Evolutionary conservation across 139 green algal genomes (phyloP).

Genomic region (Dunaliella sp.): DNA sequence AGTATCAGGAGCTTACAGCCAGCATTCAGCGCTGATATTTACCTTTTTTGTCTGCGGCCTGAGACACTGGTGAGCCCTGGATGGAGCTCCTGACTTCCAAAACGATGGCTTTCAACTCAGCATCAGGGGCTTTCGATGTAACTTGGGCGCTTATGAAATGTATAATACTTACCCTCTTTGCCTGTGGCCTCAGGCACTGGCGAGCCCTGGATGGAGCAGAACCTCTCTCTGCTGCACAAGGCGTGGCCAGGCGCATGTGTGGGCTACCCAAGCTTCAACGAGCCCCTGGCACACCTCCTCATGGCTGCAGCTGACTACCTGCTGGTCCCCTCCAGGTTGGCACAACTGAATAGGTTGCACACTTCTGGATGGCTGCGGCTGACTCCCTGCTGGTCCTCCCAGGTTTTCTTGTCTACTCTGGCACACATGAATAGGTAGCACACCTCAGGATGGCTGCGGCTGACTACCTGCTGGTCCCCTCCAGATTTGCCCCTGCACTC

Average conservation of each 20-base stretch:
- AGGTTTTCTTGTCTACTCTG: too few species aligned
- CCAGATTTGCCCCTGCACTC: too few species aligned
- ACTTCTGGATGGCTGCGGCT: conserved; percentile 68
- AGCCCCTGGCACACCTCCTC: conserved; percentile 72
- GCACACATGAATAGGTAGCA: too few species aligned
- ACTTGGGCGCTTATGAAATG: too few species aligned
- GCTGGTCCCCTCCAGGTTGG: conserved; percentile 73
- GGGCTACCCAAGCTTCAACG: conserved; percentile 59
- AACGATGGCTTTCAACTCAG: too few species aligned
- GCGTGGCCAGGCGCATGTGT: conserved; percentile 58
- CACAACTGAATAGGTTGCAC: too few species aligned
- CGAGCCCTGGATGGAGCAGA: conserved; percentile 64
- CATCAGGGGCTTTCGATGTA: too few species aligned
- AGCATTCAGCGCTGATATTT: too few species aligned
- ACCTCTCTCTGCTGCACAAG: conserved; percentile 44
- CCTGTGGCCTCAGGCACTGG: conserved; percentile 43
- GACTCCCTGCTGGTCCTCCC: conserved; percentile 83
- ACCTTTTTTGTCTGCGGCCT: too few species aligned
- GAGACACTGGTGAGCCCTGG: not conserved
- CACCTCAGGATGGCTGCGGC: conserved; percentile 73
- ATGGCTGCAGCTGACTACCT: conserved; percentile 75
- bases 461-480: conserved; percentile 81
- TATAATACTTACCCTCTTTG: too few species aligned
- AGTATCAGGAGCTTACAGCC: too few species aligned
- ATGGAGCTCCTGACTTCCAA: too few species aligned